A percentile compares a stretch with the other conserved stretches of the same genome.
These are phyloP conservation scores for Candida pseudofarinosa DNA, from an alignment of 805 yeast genomes.

Conservation along the genomic window DNA sequence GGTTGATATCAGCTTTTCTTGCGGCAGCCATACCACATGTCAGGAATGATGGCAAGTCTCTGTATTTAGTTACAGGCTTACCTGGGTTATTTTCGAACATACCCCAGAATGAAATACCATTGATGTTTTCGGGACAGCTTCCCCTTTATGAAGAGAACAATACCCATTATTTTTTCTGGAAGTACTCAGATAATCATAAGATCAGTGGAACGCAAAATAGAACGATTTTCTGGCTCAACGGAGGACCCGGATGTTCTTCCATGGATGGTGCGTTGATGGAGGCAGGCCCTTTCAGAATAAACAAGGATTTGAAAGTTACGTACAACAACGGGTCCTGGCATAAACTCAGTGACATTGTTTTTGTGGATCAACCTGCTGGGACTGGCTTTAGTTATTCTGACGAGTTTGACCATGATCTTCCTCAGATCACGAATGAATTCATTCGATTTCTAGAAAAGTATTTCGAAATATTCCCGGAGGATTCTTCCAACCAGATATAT, in stretches of 20 bases:
- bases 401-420: constrained; percentile 50
- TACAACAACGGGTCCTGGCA: constrained; percentile 81
- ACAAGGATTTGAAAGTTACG: constrained; percentile 37
- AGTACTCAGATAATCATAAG: constrained; percentile 40
- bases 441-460: constrained; percentile 62
- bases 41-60: constrained; percentile 3
- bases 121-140: constrained; percentile 66
- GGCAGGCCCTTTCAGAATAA: constrained; percentile 79
- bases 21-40: constrained; percentile 5
- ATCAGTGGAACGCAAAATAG: constrained; percentile 33
- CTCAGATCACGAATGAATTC: constrained; percentile 59
- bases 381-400: constrained; percentile 79
- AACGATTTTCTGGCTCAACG: constrained; percentile 85
- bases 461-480: constrained; percentile 70
- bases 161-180: constrained; percentile 76
- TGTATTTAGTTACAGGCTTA: constrained; percentile 23
- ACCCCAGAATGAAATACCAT: constrained; percentile 34
- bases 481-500: constrained; percentile 56
- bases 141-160: constrained; percentile 50
- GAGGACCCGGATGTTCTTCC: constrained; percentile 98
- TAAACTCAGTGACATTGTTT: constrained; percentile 70
- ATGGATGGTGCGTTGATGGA: constrained; percentile 97
- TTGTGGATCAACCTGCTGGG: constrained; percentile 92
- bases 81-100: constrained; percentile 37
- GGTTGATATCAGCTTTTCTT: constrained; percentile 4